Evolutionary conservation across 495 filamentous ascomycete species (phyloP), one percentile per base, ranked within the genome.

Genomic region (Tuber umbilicatum): DNA sequence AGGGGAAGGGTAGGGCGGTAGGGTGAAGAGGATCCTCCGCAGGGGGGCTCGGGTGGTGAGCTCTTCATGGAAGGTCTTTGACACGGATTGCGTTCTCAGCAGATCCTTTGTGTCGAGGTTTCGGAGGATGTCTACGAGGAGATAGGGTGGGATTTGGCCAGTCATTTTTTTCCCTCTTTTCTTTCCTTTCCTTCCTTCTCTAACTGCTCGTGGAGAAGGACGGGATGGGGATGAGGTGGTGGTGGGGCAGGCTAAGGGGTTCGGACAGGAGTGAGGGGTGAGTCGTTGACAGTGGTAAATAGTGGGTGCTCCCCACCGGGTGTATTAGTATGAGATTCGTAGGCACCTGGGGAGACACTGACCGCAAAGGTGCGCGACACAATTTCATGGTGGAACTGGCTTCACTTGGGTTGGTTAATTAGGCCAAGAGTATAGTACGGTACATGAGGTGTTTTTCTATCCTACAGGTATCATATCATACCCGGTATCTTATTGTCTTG

Each of bases 101-200:
- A 77, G 73, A 2, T 40, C 35, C n/a, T 42, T 50, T 27, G 14
- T 27, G n/a, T 74, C 43, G 17, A 77, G 73, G 21, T 77, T n/a
- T 0, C 35, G 19, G 31, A 77, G 75, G 10, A 75, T 75, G n/a
- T 77, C 75, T 19, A 60, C 14, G 23, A 77, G 75, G 35, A 77
- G 75, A 16, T 72, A 77, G 35, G 70, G 69, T 5, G 73, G 75
- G 39, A 77, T 64, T 17, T 64, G 55, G 27, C 55, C 55, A 0
- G 55, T 64, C 55, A 64, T 64, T 64, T 27, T 27, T 55, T 7
- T 9, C 42, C 12, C 5, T 12, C 4, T 10, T 27, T 14, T 60
- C 9, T 6, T 50, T n/a, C 6, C 23, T 14, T 60, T 27, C 9
- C 31, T 14, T n/a, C 50, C n/a, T 5, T 10, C 9, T 27, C 1